phyloP scores from a whole-genome alignment of 1,284 basidiomycete species.

The Exsudoporus floridanus region DNA sequence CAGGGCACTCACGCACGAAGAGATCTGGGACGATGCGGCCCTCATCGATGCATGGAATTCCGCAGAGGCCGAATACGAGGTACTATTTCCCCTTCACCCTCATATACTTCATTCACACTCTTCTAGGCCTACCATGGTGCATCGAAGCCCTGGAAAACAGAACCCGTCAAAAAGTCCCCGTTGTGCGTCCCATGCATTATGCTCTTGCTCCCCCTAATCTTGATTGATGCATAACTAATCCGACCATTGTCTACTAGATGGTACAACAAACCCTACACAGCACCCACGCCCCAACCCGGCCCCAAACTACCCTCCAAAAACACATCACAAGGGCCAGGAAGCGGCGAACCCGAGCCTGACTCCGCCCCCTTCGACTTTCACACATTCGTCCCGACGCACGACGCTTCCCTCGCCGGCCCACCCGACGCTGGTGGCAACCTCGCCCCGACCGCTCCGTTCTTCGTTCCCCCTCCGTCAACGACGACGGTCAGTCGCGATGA shows the following conservation, averaged over 20 bases:
- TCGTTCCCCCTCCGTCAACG: conserved; percentile 34
- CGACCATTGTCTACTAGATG: conserved; percentile 46
- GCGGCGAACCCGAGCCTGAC: conserved; percentile 33
- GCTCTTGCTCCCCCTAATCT: not conserved
- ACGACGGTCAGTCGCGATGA: conserved; percentile 60
- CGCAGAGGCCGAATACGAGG: conserved; percentile 75
- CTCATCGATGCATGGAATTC: conserved; percentile 79
- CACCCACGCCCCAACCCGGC: conserved; percentile 16
- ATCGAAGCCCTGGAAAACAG: conserved; percentile 67
- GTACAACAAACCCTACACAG: conserved; percentile 66
- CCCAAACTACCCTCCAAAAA: not conserved
- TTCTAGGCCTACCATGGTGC: conserved; percentile 63
- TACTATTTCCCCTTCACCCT: conserved; percentile 18
- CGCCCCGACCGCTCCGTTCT: conserved; percentile 17
- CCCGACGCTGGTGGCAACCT: conserved; percentile 21
- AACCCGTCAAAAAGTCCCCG: conserved; percentile 65
- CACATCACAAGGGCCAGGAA: conserved; percentile 18
- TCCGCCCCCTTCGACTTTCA: conserved; percentile 66
- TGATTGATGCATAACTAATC: not conserved
- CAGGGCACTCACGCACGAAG: conserved; percentile 62
- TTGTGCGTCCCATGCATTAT: conserved; percentile 47
- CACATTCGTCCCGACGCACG: conserved; percentile 65
- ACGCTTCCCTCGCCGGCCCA: conserved; percentile 48
- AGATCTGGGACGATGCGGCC: conserved; percentile 82
- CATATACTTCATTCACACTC: conserved; percentile 1